Evolutionary conservation across 768 basidiomycete genomes (phyloP).

Genomic region (Boletus sp.): DNA sequence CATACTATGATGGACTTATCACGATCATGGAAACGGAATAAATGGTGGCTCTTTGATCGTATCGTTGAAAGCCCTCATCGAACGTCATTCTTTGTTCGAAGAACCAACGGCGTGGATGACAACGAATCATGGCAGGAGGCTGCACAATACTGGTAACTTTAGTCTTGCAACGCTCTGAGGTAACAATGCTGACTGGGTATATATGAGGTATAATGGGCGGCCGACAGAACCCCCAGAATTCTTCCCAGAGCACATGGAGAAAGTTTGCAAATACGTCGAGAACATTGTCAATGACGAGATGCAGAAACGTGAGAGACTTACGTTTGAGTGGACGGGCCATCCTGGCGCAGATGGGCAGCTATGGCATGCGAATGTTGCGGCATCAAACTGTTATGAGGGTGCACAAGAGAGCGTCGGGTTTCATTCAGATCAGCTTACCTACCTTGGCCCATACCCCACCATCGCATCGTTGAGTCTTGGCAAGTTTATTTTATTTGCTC

Average conservation of each 20-base stretch:
- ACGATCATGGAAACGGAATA: slow-evolving; percentile 64
- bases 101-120: slow-evolving; percentile 41
- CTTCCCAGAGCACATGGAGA: slow-evolving; percentile 74
- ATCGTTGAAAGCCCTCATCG: slow-evolving; percentile 82
- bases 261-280: slow-evolving; percentile 72
- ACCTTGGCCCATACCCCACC: slow-evolving; percentile 80
- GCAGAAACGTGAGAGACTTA: slow-evolving; percentile 55
- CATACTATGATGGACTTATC: slow-evolving; percentile 68
- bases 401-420: slow-evolving; percentile 77
- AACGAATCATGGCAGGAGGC: slow-evolving; percentile 65
- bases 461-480: slow-evolving; percentile 85
- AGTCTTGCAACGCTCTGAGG: background rate
- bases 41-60: slow-evolving; percentile 84
- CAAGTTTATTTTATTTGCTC: slow-evolving; percentile 25
- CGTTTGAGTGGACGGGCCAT: slow-evolving; percentile 62
- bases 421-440: slow-evolving; percentile 80
- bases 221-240: slow-evolving; percentile 49
- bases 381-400: slow-evolving; percentile 84
- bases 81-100: slow-evolving; percentile 73
- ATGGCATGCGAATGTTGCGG: slow-evolving; percentile 85
- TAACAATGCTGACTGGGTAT: slow-evolving; percentile 7
- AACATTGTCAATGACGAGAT: slow-evolving; percentile 69
- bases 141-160: slow-evolving; percentile 67
- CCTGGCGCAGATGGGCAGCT: slow-evolving; percentile 20
- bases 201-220: slow-evolving; percentile 75